Conservation (phyloP, 2,329 filamentous ascomycete genomes). For the Cladosporium sp. region DNA sequence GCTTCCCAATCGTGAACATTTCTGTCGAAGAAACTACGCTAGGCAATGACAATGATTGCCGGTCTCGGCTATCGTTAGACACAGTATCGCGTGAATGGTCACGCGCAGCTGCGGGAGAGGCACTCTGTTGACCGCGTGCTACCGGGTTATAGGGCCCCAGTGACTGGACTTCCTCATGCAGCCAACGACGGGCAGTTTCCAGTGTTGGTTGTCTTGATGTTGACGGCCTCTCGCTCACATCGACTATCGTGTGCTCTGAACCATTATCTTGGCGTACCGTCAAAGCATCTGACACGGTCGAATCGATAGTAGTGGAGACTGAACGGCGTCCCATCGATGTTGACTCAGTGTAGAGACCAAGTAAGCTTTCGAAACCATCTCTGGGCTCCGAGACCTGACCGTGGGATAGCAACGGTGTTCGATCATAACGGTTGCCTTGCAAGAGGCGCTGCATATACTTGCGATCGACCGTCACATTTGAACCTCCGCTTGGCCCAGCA, state of each 20-base stretch:
- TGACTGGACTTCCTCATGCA: not conserved
- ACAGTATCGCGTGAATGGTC: not conserved
- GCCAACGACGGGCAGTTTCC: not conserved
- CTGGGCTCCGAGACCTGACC: not conserved
- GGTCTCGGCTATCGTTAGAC: not conserved
- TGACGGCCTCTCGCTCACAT: not conserved
- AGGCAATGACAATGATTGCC: not conserved
- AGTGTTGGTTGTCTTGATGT: not conserved
- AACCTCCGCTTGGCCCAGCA: conserved; percentile 10
- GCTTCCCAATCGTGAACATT: not conserved
- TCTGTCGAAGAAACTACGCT: not conserved
- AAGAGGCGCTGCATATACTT: conserved; percentile 14
- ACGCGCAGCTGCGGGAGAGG: not conserved
- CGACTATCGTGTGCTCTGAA: not conserved
- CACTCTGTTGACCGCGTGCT: not conserved
- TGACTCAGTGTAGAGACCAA: not conserved
- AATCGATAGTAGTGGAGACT: not conserved
- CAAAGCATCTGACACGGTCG: not conserved
- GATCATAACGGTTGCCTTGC: not conserved
- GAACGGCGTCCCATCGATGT: not conserved
- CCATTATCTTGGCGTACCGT: not conserved
- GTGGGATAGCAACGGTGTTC: not conserved
- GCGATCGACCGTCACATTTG: not conserved
- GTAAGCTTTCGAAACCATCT: not conserved
- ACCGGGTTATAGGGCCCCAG: too few species aligned